Evolutionary conservation across 306 rosid genomes (phyloP).

Genomic region (barrel medic (Medicago truncatula)): MtrunA17r5.0-ANR NC_053046.1:44567001-44567500

Average conservation of each 20-base stretch:
- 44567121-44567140: conserved; percentile 21
- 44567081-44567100: conserved; percentile 35
- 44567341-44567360: conserved; percentile 27
- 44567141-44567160: conserved; percentile 16
- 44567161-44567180: conserved; percentile 31
- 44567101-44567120: conserved; percentile 24
- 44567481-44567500: conserved; percentile 94
- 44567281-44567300: conserved; percentile 82
- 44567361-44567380: conserved; percentile 23
- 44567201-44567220: conserved; percentile 60
- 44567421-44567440: conserved; percentile 81
- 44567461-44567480: conserved; percentile 94
- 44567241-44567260: conserved; percentile 73
- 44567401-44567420: conserved; percentile 34
- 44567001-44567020: conserved; percentile 87
- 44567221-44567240: conserved; percentile 74
- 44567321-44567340: conserved; percentile 80
- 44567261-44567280: conserved; percentile 81
- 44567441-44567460: conserved; percentile 89
- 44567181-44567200: conserved; percentile 39
- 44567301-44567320: conserved; percentile 76
- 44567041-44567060: conserved; percentile 65
- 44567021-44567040: conserved; percentile 76
- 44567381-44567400: too few relatives aligned
- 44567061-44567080: conserved; percentile 55